Base-by-base conservation (phyloP, 768 basidiomycete genomes). In the Lentinula edodes region DNA sequence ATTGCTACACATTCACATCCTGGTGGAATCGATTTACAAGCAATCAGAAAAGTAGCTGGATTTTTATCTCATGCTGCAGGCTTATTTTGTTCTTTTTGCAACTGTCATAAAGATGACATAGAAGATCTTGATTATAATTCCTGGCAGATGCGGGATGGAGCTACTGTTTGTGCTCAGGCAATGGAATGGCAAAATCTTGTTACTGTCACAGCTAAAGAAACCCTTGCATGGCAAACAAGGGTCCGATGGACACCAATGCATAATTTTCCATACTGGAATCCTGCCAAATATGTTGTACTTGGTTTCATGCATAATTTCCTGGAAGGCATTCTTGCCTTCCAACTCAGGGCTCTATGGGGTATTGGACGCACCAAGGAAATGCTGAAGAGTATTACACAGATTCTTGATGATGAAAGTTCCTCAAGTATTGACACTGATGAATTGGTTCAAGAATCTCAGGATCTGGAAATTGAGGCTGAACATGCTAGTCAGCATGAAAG, bases 291-390 rank as follows among this genome's bases (percentile, higher is more conserved):
- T 65, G 53, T 66, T 38, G 35, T 72, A 15, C 64, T 75, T 39
- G 73, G 71, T 3, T 64, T 67, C 54, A 70, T 75, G 69, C 73
- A 74, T 52, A 71, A 71, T 52, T 68, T 63, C 63, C 50, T 71
- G 2, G 68, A 70, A 59, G 71, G 72, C 9, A 48, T 69, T 35
- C 54, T 74, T 9, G 43, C 69, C 50, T 50, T 67, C 58, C 69
- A 73, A 32, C 60, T 70, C 36, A 64, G 65, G 13, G 55, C 23
- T 45, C 35, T 65, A 10, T 66, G 65, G 66, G 64, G 68, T 1
- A 62, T 71, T 65, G 72, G 69, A 10, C 57, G 53, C n/a, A 57
- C 65, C 43, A 57, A 65, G 28, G 52, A 58, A 35, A 60, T 20
- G 56, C 23, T 23, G 35, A 20, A 38, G 41, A 54, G n/a, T 46